A percentile compares a stretch with the other conserved stretches of the same genome.
Evolutionary conservation across 2,329 filamentous ascomycete species (phyloP).

Genomic region (Cladosporium sp.): DNA sequence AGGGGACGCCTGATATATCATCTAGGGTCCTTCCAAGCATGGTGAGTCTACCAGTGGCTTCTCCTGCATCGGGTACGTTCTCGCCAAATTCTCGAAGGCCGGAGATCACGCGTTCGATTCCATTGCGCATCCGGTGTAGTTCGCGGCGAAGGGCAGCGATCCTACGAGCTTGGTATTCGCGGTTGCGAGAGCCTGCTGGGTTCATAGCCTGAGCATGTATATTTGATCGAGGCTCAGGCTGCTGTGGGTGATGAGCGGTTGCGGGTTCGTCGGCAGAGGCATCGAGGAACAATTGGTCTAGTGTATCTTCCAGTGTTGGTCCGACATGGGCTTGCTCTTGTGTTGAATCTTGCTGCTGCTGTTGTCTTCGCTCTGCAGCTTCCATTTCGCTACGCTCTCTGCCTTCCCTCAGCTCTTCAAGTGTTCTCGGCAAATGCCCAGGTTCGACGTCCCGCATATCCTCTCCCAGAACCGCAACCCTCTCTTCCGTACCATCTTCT

Average conservation of each 20-base stretch:
- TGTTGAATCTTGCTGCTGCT: not conserved
- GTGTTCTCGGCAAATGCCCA: conserved; percentile 42
- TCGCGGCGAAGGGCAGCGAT: conserved; percentile 34
- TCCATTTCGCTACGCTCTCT: conserved; percentile 26
- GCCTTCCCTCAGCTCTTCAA: conserved; percentile 40
- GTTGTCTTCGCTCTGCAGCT: not conserved
- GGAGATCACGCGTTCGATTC: conserved; percentile 34
- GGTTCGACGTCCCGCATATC: conserved; percentile 43
- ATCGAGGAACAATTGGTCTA: conserved; percentile 31
- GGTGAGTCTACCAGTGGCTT: conserved; percentile 26
- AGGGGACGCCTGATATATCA: conserved; percentile 21
- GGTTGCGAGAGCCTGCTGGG: conserved; percentile 26
- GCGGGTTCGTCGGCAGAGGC: conserved; percentile 24
- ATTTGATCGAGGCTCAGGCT: conserved; percentile 12
- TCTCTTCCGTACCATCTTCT: conserved; percentile 41
- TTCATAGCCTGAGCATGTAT: conserved; percentile 26
- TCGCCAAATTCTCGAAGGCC: conserved; percentile 34
- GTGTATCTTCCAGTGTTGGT: conserved; percentile 29
- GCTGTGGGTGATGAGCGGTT: not conserved
- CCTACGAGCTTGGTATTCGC: conserved; percentile 32
- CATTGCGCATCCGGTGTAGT: conserved; percentile 33
- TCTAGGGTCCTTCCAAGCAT: conserved; percentile 29
- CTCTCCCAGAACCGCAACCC: conserved; percentile 44
- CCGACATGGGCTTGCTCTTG: conserved; percentile 13
- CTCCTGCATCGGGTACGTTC: conserved; percentile 28